A percentile compares a stretch with the other conserved stretches of the same genome.
Conservation (phyloP, 805 yeast genomes). For the Henningerozyma blattae region DNA sequence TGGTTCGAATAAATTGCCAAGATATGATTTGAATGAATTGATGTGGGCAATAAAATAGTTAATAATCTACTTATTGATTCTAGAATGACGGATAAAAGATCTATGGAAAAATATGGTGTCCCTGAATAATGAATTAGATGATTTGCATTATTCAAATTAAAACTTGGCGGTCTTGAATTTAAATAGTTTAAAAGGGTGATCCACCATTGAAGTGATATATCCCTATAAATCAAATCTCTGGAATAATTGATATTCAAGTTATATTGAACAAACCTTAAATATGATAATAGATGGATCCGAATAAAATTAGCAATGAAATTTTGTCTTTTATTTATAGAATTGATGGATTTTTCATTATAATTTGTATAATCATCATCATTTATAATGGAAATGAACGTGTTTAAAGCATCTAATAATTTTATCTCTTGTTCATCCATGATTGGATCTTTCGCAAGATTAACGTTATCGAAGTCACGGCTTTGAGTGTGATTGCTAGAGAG, state of each 20-base stretch:
- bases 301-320: constrained; percentile 7
- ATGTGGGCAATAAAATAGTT: constrained; percentile 11
- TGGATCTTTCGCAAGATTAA: background rate
- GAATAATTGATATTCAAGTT: too few species aligned
- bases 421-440: background rate
- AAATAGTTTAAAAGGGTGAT: constrained; percentile 16
- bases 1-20: constrained; percentile 16
- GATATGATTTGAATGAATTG: constrained; percentile 6
- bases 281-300: constrained; percentile 8
- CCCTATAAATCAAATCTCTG: constrained; percentile 3
- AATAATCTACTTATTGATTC: constrained; percentile 25
- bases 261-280: constrained; percentile 2
- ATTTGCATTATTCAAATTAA: too few species aligned
- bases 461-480: too few species aligned
- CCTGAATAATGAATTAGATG: too few species aligned
- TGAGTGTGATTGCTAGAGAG: too few species aligned
- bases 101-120: background rate
- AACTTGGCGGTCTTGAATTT: constrained; percentile 9
- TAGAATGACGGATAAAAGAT: constrained; percentile 18
- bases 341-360: background rate
- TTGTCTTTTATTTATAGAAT: background rate
- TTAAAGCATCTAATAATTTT: constrained; percentile 1
- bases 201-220: constrained; percentile 24
- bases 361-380: background rate
- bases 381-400: constrained; percentile 1